Percentiles rank a stretch among this genome's conserved stretches.
phyloP scores from a whole-genome alignment of 768 basidiomycete species.

The Aureoboletus auriporus region DNA sequence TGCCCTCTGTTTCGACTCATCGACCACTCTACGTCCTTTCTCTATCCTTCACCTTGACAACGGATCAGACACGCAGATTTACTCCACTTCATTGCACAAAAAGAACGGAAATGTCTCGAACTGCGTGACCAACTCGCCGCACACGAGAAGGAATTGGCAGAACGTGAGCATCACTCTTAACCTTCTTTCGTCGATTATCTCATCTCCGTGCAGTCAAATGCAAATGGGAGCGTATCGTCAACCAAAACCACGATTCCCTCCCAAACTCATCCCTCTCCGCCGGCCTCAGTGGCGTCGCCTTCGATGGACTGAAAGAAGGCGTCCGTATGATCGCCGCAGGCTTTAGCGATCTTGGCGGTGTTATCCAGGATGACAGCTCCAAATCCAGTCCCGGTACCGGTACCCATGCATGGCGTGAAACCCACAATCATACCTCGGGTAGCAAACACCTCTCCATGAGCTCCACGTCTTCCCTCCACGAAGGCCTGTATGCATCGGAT shows the following conservation, averaged over 20 bases:
- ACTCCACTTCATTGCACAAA: constrained; percentile 81
- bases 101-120: constrained; percentile 80
- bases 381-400: not conserved
- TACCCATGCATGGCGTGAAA: constrained; percentile 7
- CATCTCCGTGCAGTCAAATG: constrained; percentile 53
- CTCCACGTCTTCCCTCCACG: constrained; percentile 43
- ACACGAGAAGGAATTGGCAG: constrained; percentile 70
- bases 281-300: constrained; percentile 19
- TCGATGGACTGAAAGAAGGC: constrained; percentile 64
- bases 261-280: not conserved
- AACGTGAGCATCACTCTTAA: constrained; percentile 38
- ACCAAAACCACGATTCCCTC: constrained; percentile 38
- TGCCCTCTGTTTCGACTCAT: too few species aligned
- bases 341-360: constrained; percentile 28
- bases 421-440: constrained; percentile 12
- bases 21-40: not conserved
- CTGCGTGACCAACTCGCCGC: constrained; percentile 66
- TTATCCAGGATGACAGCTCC: constrained; percentile 12
- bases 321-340: constrained; percentile 57
- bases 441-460: constrained; percentile 41
- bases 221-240: constrained; percentile 81
- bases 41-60: not conserved
- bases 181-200: not conserved
- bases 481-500: constrained; percentile 3
- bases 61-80: constrained; percentile 69